Evolutionary conservation across 257 asterid genomes (phyloP), one percentile per base, ranked within the genome.

Genomic region (Gentiana macrophylla): DNA sequence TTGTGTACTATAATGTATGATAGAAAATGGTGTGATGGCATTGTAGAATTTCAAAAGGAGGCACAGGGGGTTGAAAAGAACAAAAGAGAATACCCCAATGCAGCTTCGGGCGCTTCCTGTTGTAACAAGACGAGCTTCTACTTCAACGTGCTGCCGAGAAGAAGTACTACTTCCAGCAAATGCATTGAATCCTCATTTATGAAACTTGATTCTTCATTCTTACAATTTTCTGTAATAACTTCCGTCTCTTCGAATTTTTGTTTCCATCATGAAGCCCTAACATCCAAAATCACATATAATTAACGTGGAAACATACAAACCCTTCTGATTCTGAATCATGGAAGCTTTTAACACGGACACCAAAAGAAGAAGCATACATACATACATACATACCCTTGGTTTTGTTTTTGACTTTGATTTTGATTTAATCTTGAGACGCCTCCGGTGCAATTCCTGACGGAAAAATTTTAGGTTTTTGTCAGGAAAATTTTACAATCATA

Each of bases 401-500:
- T 76, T 72, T 82, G 60, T 75, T 77, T 37, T 72, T 75, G 32
- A 55, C 37, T 79, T 84, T 55, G 94, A 70, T 72, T 62, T 82
- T 55, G 93, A 77, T 74, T 86, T 86, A 59, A 86, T 76, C 60
- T 80, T 86, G 49, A 89, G 77, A 24, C 95, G 94, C 68, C 94
- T 80, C 71, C 48, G 63, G 53, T 80, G 97, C 77, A 89, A 62
- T 78, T 89, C 97, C 97, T 89, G 52, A 44, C 46, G 41, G 1
- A 34, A 43, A 66, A 62, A 37, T 35, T 52, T 5, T 15, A 32
- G 11, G 12, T 32, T 4, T 32, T 52, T 36, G 4, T 2, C 56
- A 5, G 36, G 36, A 4, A 8, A 35, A 52, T n/a, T 35, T 52
- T 8, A 5, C 56, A 37, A 41, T 41, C 35, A 50, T 15, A 5